Percentiles rank a stretch among this genome's conserved stretches.
Evolutionary conservation across 2,329 filamentous ascomycete genomes (phyloP).

Genomic region (Neocucurbitaria cava): DNA sequence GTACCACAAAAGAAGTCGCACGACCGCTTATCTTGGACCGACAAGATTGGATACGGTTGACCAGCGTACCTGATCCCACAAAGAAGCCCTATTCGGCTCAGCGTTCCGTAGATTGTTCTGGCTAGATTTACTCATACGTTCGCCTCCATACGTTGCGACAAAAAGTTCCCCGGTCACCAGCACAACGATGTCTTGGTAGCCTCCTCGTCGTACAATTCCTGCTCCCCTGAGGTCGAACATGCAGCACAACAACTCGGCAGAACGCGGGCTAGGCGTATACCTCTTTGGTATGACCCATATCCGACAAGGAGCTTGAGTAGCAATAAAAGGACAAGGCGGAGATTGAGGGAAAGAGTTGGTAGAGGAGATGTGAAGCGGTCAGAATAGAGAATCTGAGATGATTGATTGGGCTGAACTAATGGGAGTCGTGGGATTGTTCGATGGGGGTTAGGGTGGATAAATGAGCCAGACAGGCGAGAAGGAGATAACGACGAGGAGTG

Average conservation of each 20-base stretch:
- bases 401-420: background rate
- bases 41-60: no score
- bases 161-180: background rate
- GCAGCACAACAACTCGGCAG: background rate
- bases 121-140: background rate
- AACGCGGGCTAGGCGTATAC: background rate
- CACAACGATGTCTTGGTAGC: background rate
- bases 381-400: background rate
- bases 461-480: no score
- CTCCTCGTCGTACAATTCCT: background rate
- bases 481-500: no score
- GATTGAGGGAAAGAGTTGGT: background rate
- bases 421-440: background rate
- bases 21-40: no score
- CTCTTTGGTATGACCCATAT: no score
- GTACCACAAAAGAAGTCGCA: background rate
- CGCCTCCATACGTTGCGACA: background rate
- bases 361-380: background rate
- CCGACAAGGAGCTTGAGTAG: background rate
- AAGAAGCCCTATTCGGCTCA: no score
- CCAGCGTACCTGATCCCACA: no score
- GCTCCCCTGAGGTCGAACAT: background rate
- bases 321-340: background rate
- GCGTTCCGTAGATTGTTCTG: no score
- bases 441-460: background rate